Base-by-base conservation (phyloP, 495 filamentous ascomycete species). In the Cudoniella acicularis region DNA sequence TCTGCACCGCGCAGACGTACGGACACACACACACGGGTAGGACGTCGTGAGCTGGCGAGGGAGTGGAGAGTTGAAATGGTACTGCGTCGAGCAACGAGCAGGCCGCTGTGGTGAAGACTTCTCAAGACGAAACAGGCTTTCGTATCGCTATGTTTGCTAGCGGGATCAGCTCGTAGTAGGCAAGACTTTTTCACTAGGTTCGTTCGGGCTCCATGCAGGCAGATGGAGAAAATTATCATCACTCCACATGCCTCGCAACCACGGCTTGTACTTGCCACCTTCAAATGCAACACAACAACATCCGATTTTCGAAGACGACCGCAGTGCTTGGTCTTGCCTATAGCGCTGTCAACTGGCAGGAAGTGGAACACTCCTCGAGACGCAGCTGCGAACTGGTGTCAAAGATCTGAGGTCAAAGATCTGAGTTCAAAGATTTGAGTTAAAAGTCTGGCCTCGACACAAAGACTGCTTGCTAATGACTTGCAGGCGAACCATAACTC, bases 381-480 rank as follows among this genome's bases (percentile, higher is more conserved):
- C 42, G 52, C 59, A 52, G 52, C 53, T 62, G 53, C 30, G 53
- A 62, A 62, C 52, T 62, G 42, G 52, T 52, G 52, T 61, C 43
- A 61, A 55, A 49, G 58, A 55, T 55, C 55, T 54, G 58, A 55
- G 58, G 54, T 55, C 54, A 61, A 52, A 54, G 46, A 43, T 45
- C 56, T 52, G 59, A 52, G 52, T 61, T 47, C 21, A 50, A 42
- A 61, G n/a, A n/a, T n/a, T n/a, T n/a, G n/a, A n/a, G n/a, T n/a
- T n/a, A n/a, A n/a, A n/a, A n/a, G n/a, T n/a, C n/a, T n/a, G n/a
- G n/a, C n/a, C n/a, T n/a, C n/a, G n/a, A n/a, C n/a, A n/a, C n/a
- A n/a, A n/a, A n/a, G n/a, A n/a, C n/a, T n/a, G n/a, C n/a, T n/a
- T n/a, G n/a, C n/a, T n/a, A n/a, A n/a, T n/a, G n/a, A n/a, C n/a